Base-by-base conservation (phyloP, 148 eudicot species). In the Oxyria digyna region DNA sequence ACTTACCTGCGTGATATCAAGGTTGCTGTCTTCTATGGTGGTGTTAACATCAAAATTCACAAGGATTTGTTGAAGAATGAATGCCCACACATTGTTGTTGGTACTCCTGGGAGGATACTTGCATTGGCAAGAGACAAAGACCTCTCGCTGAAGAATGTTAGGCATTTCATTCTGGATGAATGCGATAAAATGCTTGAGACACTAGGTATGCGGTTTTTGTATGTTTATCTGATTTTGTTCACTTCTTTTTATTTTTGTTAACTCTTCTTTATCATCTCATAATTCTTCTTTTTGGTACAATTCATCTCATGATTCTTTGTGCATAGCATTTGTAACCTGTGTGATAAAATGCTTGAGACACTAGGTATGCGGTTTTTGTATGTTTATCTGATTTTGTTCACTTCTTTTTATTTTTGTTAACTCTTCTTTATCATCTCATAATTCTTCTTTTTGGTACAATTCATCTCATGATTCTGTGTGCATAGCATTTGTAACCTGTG, bases 161-260 rank as follows among this genome's bases (percentile, higher is more conserved):
- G 92, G 64, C 89, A 85, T 72, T 87, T 87, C 62, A 85, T 87
- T 57, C 89, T 87, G 67, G 89, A 87, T 81, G 92, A 87, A 69
- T 87, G 92, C 80, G 92, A 87, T 71, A 85, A 87, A 77, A 87
- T 87, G 92, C 92, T 87, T 0, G 92, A 87, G 82, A 83, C 92
- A 31, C 89, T 85, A 41, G 92, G 92, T 87, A 81, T 71, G 75
- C 4, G 37, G 43, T 48, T 15, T n/a, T 67, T 45, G 9, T 26
- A 20, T 8, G 41, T 9, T 6, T 62, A 4, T 21, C 42, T 35
- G n/a, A 18, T 24, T 45, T 38, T 7, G 7, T n/a, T 26, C 27
- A 15, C 18, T 23, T 26, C 6, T 9, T 42, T 35, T 69, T n/a
- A n/a, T 46, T 4, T 46, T 46, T n/a, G 23, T 46, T 15, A 45